These are phyloP conservation scores for Starmerella ratchasimensis DNA, from an alignment of 805 yeast species.

Conservation along the genomic window DNA sequence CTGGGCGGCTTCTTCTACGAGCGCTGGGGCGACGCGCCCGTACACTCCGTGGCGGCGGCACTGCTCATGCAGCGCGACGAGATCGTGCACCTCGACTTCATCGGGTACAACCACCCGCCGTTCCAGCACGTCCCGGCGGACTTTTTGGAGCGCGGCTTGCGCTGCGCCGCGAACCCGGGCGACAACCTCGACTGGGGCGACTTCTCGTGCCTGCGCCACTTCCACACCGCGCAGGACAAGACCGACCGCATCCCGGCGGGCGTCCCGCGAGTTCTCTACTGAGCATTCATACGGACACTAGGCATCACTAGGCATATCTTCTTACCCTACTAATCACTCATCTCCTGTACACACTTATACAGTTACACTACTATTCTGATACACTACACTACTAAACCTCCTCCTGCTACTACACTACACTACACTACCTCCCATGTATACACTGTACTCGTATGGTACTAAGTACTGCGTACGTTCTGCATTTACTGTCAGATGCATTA, in stretches of 20 bases:
- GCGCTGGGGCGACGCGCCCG: conserved; percentile 97
- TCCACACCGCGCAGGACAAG: conserved; percentile 22
- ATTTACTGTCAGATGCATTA: no score
- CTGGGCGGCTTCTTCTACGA: conserved; percentile 80
- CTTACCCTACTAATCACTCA: neutral
- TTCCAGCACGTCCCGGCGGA: conserved; percentile 61
- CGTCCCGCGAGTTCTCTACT: conserved; percentile 12
- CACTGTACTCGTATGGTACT: no score
- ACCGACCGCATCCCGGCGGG: conserved; percentile 15
- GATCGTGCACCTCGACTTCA: conserved; percentile 82
- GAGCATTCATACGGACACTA: no score
- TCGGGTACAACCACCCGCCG: conserved; percentile 63
- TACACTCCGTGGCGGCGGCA: conserved; percentile 79
- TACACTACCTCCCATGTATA: no score
- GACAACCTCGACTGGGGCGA: conserved; percentile 27
- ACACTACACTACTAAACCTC: no score
- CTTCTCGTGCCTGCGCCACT: conserved; percentile 27
- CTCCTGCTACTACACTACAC: no score
- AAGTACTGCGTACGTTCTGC: no score
- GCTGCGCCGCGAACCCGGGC: conserved; percentile 41
- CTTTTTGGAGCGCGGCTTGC: conserved; percentile 28
- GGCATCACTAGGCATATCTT: neutral
- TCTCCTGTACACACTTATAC: neutral
- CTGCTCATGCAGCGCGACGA: conserved; percentile 55
- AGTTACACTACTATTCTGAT: no score